Conservation (phyloP, 78 protist species). For the Speleostelium caveatum region DNA sequence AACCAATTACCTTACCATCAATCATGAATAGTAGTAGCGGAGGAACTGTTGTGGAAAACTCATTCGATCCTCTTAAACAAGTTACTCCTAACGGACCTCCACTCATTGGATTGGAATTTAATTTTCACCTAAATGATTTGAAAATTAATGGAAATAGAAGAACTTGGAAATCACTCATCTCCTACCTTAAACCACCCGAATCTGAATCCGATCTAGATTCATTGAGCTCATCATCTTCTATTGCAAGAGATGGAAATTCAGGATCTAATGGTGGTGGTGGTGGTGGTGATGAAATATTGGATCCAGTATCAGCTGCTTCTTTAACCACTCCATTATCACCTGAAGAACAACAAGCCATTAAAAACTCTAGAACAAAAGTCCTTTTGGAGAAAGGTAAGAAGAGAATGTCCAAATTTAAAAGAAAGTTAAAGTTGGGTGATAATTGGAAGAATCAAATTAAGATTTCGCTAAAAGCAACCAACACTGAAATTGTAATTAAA, state of each 20-base stretch:
- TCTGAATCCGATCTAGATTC: conserved; percentile 32
- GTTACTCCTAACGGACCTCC: conserved; percentile 28
- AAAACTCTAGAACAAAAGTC: neutral
- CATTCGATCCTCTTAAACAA: conserved; percentile 18
- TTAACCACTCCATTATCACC: neutral
- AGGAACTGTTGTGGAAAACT: neutral
- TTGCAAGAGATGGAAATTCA: neutral
- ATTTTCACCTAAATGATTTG: conserved; percentile 33
- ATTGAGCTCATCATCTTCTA: neutral
- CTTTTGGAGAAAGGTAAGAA: conserved; percentile 51
- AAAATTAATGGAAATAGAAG: conserved; percentile 45
- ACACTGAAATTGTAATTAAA: conserved; percentile 28
- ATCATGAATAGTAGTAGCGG: neutral
- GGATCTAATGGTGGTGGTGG: neutral
- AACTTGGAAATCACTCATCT: conserved; percentile 49
- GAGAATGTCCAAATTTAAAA: conserved; percentile 40
- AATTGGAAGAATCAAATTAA: conserved; percentile 80
- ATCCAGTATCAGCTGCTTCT: neutral
- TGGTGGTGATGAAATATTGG: neutral
- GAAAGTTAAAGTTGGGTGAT: conserved; percentile 38
- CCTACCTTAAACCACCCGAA: conserved; percentile 65
- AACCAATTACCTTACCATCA: conserved; percentile 36
- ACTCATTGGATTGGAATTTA: conserved; percentile 60
- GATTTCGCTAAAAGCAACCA: conserved; percentile 38
- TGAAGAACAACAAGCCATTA: neutral